Evolutionary conservation across 225 moss, liverwort and hornwort species (phyloP).

Genomic region (Sphagnum contortum): DNA sequence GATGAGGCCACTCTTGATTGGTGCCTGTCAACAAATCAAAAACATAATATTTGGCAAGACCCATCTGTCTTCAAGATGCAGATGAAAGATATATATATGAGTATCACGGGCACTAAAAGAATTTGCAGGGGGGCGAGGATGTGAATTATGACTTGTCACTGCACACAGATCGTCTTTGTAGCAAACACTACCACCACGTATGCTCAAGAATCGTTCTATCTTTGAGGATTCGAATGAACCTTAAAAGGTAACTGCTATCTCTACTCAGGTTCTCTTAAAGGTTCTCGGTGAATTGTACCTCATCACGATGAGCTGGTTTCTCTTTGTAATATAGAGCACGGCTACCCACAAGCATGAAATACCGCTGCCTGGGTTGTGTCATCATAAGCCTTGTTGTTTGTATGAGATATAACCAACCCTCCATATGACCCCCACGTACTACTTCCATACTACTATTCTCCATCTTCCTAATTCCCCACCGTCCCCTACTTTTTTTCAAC

Average conservation of each 20-base stretch:
- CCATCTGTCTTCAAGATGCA: neutral
- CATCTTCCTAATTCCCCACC: too few relatives aligned
- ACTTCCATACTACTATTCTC: too few relatives aligned
- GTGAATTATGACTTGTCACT: too few relatives aligned
- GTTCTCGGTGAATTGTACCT: slow-evolving; percentile 28
- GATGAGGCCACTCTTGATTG: slow-evolving; percentile 70
- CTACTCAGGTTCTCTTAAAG: neutral
- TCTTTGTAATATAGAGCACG: slow-evolving; percentile 53
- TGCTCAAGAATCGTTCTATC: too few relatives aligned
- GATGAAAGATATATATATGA: neutral
- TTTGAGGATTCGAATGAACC: neutral
- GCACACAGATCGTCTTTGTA: too few relatives aligned
- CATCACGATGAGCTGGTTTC: slow-evolving; percentile 39
- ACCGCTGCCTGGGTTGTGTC: slow-evolving; percentile 48
- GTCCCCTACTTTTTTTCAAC: too few relatives aligned
- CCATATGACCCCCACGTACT: slow-evolving; percentile 12
- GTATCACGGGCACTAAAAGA: neutral
- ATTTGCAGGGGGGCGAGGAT: too few relatives aligned
- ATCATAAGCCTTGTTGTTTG: slow-evolving; percentile 56
- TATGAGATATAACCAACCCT: slow-evolving; percentile 62
- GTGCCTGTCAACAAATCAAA: slow-evolving; percentile 32
- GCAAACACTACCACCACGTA: too few relatives aligned
- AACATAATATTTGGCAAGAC: neutral
- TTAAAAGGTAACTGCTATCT: neutral
- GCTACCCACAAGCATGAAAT: slow-evolving; percentile 45